These are phyloP conservation scores for Psilocybe cyanescens DNA, from an alignment of 768 basidiomycete genomes.

Conservation along the genomic window DNA sequence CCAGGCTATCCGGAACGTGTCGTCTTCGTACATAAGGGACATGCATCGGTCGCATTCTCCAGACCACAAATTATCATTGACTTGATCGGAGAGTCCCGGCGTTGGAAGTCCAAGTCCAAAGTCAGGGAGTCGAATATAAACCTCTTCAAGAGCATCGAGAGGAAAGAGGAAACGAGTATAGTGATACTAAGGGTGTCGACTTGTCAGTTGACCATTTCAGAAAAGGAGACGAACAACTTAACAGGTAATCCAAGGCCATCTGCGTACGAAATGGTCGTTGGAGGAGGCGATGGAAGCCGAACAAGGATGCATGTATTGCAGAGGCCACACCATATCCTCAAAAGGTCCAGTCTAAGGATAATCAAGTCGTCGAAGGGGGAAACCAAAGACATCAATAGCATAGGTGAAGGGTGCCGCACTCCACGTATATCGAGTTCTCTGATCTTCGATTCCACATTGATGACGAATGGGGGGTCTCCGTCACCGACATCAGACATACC, in stretches of 20 bases:
- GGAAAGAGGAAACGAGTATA: constrained; percentile 31
- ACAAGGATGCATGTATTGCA: constrained; percentile 35
- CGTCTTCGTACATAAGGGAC: constrained; percentile 37
- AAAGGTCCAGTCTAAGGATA: constrained; percentile 28
- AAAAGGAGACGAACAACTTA: constrained; percentile 10
- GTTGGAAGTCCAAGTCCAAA: constrained; percentile 22
- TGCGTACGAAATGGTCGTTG: constrained; percentile 30
- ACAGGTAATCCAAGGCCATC: constrained; percentile 40
- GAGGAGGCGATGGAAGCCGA: constrained; percentile 27
- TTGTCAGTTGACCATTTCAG: neutral
- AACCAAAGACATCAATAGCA: constrained; percentile 26
- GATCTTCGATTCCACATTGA: constrained; percentile 27
- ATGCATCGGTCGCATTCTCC: constrained; percentile 43
- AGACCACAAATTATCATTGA: constrained; percentile 31
- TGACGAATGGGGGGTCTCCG: constrained; percentile 20
- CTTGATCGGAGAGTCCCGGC: constrained; percentile 16
- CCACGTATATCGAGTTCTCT: constrained; percentile 34
- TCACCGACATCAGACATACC: constrained; percentile 15
- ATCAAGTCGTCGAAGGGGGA: constrained; percentile 26
- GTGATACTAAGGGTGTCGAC: constrained; percentile 28
- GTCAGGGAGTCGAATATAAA: constrained; percentile 34
- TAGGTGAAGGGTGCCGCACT: constrained; percentile 34
- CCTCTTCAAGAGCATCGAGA: constrained; percentile 29
- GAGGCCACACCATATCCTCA: constrained; percentile 37
- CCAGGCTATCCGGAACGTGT: constrained; percentile 31